Evolutionary conservation across 2,329 filamentous ascomycete genomes (phyloP).

Genomic region (Lasiodiplodia sp.): DNA sequence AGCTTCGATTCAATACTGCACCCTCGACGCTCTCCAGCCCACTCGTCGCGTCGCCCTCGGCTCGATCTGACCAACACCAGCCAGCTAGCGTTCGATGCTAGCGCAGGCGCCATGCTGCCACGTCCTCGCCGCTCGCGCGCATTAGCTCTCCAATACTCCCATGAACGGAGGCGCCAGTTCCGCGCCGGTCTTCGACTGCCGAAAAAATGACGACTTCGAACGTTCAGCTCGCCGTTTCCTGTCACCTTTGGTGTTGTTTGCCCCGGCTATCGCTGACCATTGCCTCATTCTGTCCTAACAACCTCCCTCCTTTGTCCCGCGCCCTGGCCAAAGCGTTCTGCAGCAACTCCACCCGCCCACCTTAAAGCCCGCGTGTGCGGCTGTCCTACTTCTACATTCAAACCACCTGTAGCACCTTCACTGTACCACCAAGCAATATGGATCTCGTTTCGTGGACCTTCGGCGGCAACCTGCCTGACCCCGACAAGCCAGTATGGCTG

Average conservation of each 20-base stretch:
- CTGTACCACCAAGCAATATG: conserved; percentile 17
- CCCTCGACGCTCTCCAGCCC: not conserved
- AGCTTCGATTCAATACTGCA: not conserved
- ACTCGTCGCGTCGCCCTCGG: not conserved
- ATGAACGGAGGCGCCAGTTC: not conserved
- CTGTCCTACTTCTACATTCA: conserved; percentile 4
- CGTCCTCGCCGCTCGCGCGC: not conserved
- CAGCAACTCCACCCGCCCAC: not conserved
- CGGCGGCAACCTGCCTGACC: conserved; percentile 34
- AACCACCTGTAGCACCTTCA: not conserved
- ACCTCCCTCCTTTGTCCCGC: not conserved
- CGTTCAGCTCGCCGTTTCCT: conserved; percentile 19
- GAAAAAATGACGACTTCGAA: not conserved
- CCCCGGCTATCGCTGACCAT: not conserved
- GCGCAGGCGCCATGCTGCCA: not conserved
- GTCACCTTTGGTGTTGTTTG: not conserved
- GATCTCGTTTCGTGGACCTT: conserved; percentile 55
- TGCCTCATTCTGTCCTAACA: not conserved
- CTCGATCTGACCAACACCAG: not conserved
- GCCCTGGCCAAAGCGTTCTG: not conserved
- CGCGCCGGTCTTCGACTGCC: not conserved
- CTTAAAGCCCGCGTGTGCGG: conserved; percentile 14
- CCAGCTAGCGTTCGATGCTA: conserved; percentile 3
- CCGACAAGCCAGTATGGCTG: conserved; percentile 21
- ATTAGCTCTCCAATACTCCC: not conserved